Evolutionary conservation across 768 basidiomycete species (phyloP).

Genomic region (Rhodotorula kratochvilovae): DNA sequence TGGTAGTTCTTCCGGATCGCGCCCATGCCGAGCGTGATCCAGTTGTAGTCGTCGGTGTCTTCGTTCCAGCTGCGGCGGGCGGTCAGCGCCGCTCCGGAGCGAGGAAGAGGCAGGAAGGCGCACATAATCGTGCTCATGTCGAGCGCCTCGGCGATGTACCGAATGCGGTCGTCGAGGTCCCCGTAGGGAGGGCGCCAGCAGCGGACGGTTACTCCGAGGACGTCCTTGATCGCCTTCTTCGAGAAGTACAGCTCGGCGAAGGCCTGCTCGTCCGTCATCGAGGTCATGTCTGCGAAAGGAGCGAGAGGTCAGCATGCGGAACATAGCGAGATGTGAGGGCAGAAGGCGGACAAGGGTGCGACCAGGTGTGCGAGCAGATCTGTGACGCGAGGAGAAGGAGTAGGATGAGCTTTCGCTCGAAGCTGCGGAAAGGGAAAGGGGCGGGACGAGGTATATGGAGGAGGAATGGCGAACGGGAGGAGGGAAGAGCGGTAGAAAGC

Average conservation of each 20-base stretch:
- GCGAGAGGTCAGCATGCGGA: too few relatives aligned
- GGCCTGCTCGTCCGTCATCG: constrained; percentile 49
- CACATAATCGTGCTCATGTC: constrained; percentile 36
- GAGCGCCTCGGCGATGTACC: constrained; percentile 40
- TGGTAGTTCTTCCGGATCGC: constrained; percentile 46
- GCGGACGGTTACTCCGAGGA: constrained; percentile 45
- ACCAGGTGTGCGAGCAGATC: constrained; percentile 28
- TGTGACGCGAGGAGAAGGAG: not conserved
- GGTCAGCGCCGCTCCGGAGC: not conserved
- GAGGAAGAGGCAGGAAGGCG: not conserved
- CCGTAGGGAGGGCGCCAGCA: constrained; percentile 38
- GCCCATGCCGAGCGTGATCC: constrained; percentile 1
- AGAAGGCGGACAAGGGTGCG: not conserved
- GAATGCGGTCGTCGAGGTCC: constrained; percentile 40
- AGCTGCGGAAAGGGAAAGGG: too few relatives aligned
- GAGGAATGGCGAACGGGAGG: too few relatives aligned
- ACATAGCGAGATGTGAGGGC: not conserved
- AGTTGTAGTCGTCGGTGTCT: constrained; percentile 34
- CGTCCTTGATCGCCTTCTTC: constrained; percentile 41
- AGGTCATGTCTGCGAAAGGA: constrained; percentile 44
- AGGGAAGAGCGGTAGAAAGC: constrained; percentile 36
- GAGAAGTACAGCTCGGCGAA: constrained; percentile 48
- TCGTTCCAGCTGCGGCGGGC: constrained; percentile 15
- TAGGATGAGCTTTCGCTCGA: not conserved
- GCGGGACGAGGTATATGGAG: too few relatives aligned